Evolutionary conservation across 2,329 filamentous ascomycete species (phyloP).

Genomic region (Penicillium sp.): DNA sequence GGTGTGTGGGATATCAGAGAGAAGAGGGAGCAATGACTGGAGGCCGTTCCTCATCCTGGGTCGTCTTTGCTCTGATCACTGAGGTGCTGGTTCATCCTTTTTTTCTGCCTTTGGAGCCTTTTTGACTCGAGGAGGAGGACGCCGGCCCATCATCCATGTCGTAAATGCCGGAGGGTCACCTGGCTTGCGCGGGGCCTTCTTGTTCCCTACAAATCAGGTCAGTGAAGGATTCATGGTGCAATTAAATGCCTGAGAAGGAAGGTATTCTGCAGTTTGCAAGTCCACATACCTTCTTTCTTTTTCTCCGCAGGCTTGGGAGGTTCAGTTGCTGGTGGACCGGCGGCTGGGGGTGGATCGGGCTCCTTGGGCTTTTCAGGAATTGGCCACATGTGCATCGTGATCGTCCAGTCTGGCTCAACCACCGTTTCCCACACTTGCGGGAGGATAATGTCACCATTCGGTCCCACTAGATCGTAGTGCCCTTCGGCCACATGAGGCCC

Average conservation of each 20-base stretch:
- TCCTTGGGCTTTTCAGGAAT: conserved; percentile 54
- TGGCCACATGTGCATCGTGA: conserved; percentile 69
- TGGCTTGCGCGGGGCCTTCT: conserved; percentile 26
- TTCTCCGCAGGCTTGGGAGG: conserved; percentile 27
- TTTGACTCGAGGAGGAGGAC: conserved; percentile 38
- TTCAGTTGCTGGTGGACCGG: conserved; percentile 18
- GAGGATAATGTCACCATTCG: conserved; percentile 79
- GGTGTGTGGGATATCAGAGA: not conserved
- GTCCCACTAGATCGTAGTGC: conserved; percentile 77
- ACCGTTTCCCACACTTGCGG: conserved; percentile 80
- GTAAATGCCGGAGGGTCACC: conserved; percentile 38
- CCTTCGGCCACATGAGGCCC: conserved; percentile 74
- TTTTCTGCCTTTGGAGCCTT: conserved; percentile 44
- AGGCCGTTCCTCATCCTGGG: not conserved
- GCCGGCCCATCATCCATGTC: conserved; percentile 46
- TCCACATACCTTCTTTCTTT: conserved; percentile 36
- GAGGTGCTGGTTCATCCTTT: conserved; percentile 25
- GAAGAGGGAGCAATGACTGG: not conserved
- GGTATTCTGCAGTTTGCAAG: not conserved
- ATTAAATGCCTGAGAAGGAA: not conserved
- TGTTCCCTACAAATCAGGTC: conserved; percentile 21
- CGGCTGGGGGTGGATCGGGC: conserved; percentile 36
- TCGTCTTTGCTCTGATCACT: not conserved
- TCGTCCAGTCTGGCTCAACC: conserved; percentile 72
- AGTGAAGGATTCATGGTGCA: not conserved